These are phyloP conservation scores for Fusarium domesticum DNA, from an alignment of 2,329 filamentous ascomycete species.

Conservation along the genomic window DNA sequence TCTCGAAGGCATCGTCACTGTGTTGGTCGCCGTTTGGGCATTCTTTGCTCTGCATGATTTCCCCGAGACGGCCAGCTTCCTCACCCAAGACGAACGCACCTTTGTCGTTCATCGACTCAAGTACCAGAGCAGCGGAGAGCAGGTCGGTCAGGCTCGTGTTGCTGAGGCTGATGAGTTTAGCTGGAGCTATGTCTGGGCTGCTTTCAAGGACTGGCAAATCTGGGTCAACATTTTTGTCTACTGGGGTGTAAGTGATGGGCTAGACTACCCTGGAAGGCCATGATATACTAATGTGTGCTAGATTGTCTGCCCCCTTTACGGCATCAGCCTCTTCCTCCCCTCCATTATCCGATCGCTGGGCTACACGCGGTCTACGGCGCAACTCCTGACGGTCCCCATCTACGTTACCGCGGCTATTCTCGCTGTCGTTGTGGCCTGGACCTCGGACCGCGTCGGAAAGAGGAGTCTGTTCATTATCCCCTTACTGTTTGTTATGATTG, in stretches of 20 bases:
- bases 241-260: conserved; percentile 52
- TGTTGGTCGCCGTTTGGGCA: conserved; percentile 61
- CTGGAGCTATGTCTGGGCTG: conserved; percentile 70
- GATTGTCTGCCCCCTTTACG: conserved; percentile 54
- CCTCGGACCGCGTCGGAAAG: conserved; percentile 54
- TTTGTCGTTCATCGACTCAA: conserved; percentile 70
- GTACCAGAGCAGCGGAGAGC: conserved; percentile 48
- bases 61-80: conserved; percentile 72
- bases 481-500: conserved; percentile 50
- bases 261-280: neutral
- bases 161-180: conserved; percentile 73
- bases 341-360: conserved; percentile 61
- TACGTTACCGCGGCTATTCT: conserved; percentile 62
- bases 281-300: conserved; percentile 21
- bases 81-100: conserved; percentile 66
- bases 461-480: conserved; percentile 54
- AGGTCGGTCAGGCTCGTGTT: conserved; percentile 29
- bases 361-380: conserved; percentile 55
- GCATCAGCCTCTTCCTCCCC: conserved; percentile 59
- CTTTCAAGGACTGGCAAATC: conserved; percentile 79
- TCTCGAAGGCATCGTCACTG: conserved; percentile 66
- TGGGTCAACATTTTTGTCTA: conserved; percentile 59
- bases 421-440: conserved; percentile 51
- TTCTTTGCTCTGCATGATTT: conserved; percentile 79
- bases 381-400: conserved; percentile 62